Percentiles rank a stretch among this genome's conserved stretches.
These are phyloP conservation scores for Rhodotorula sp. DNA, from an alignment of 1,284 basidiomycete genomes.

Conservation along the genomic window DNA sequence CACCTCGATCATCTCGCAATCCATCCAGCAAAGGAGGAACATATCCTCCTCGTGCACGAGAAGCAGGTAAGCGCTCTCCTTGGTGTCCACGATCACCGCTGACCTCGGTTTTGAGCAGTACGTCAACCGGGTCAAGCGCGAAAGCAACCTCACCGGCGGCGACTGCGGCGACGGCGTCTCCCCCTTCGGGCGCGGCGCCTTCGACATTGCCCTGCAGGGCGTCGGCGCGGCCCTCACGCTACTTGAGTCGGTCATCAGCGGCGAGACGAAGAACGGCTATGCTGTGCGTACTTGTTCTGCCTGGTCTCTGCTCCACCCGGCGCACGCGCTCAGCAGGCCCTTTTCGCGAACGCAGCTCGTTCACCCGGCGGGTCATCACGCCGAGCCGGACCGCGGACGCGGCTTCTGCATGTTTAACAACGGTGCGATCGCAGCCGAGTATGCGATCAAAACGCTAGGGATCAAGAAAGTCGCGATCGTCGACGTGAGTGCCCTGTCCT, in stretches of 20 bases:
- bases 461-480: neutral
- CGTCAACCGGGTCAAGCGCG: neutral
- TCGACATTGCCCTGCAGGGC: neutral
- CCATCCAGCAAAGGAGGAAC: neutral
- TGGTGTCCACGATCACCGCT: neutral
- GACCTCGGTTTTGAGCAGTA: neutral
- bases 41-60: neutral
- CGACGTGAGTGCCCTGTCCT: neutral
- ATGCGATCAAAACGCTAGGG: neutral
- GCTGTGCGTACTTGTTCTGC: neutral
- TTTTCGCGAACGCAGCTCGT: neutral
- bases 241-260: neutral
- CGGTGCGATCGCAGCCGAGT: neutral
- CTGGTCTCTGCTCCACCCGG: too few relatives aligned
- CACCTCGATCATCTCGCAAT: neutral
- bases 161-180: neutral
- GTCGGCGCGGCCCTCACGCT: neutral
- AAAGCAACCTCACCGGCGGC: neutral
- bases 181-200: neutral
- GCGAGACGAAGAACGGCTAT: neutral
- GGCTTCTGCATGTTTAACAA: slow-evolving; percentile 1
- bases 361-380: neutral
- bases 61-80: neutral
- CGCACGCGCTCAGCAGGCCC: too few relatives aligned
- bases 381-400: neutral